Percentiles rank a stretch among this genome's conserved stretches.
phyloP scores from a whole-genome alignment of 2,329 filamentous ascomycete species.

The Trichoderma pleuroti region DNA sequence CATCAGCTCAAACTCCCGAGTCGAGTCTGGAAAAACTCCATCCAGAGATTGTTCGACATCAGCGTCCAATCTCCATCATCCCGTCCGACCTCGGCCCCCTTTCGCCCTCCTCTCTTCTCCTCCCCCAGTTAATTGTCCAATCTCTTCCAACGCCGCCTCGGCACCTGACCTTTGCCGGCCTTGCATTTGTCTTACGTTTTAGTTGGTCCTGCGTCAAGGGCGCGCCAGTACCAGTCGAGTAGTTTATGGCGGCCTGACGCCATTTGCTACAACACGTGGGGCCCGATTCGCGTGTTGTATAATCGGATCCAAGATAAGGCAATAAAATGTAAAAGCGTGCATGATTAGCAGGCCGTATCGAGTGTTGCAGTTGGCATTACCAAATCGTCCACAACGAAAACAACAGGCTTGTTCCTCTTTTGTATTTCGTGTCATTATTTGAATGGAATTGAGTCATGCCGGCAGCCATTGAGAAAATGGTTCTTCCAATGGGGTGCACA shows the following conservation, averaged over 20 bases:
- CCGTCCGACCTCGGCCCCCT: constrained; percentile 2
- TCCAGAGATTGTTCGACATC: not conserved
- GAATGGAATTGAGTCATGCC: not conserved
- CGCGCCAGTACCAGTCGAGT: not conserved
- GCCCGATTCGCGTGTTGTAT: not conserved
- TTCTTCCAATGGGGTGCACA: not conserved
- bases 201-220: not conserved
- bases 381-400: not conserved
- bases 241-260: not conserved
- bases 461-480: not conserved
- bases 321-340: not conserved
- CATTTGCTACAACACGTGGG: not conserved
- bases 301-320: constrained; percentile 2
- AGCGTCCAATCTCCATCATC: not conserved
- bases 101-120: not conserved
- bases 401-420: not conserved
- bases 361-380: not conserved
- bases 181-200: constrained; percentile 14
- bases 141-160: not conserved
- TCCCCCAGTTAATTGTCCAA: not conserved
- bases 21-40: too few species aligned
- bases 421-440: not conserved
- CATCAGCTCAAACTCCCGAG: too few species aligned
- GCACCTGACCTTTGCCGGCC: not conserved
- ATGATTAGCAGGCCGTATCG: not conserved